phyloP scores from a whole-genome alignment of 2,329 filamentous ascomycete species.

The Simplicillium aogashimaense region DNA sequence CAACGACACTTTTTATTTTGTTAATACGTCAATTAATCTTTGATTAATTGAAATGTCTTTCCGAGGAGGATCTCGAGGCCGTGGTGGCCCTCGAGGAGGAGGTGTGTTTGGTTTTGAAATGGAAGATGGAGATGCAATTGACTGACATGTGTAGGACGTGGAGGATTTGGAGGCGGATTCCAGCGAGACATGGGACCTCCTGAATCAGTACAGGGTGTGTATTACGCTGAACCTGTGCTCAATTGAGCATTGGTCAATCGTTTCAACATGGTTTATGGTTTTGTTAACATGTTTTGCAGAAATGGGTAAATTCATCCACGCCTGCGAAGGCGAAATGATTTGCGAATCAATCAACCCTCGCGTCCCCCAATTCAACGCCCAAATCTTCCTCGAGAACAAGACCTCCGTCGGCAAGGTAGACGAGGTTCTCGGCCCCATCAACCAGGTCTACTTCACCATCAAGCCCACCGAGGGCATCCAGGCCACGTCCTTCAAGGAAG shows the following conservation, averaged over 20 bases:
- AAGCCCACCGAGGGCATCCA: constrained; percentile 96
- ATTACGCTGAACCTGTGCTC: no score
- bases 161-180: constrained; percentile 27
- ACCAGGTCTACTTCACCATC: constrained; percentile 97
- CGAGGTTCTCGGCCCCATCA: constrained; percentile 94
- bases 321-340: constrained; percentile 95
- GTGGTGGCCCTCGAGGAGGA: constrained; percentile 23
- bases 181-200: constrained; percentile 29
- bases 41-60: constrained; percentile 22
- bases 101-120: constrained; percentile 14
- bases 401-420: constrained; percentile 92
- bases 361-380: constrained; percentile 97
- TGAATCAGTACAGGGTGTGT: constrained; percentile 25
- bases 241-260: no score
- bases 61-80: constrained; percentile 25
- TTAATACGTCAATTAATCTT: no score
- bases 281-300: constrained; percentile 32
- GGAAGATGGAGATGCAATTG: no score
- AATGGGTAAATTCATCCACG: constrained; percentile 90
- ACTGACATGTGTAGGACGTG: constrained; percentile 22
- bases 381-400: constrained; percentile 99
- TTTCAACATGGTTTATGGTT: no score
- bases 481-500: constrained; percentile 85
- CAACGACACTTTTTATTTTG: no score
- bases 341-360: constrained; percentile 93